phyloP scores from a whole-genome alignment of 305 asterid genomes.

The Fraxinus xanthoxyloides region DNA sequence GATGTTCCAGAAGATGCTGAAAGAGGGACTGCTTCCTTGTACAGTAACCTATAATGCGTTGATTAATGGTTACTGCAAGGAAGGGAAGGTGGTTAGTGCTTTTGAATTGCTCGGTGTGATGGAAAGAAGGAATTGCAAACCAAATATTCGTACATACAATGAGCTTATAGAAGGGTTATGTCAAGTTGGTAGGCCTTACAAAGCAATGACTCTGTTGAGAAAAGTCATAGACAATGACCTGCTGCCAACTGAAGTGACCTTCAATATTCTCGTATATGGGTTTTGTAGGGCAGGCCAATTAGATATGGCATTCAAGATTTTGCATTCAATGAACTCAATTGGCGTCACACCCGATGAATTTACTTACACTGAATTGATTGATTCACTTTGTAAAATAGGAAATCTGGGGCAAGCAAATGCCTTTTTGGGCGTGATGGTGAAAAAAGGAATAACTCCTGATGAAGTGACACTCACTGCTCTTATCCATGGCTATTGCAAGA shows the following conservation, averaged over 20 bases:
- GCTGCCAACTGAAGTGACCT: slow-evolving; percentile 38
- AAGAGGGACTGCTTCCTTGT: not conserved
- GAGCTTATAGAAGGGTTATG: slow-evolving; percentile 53
- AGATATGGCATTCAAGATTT: slow-evolving; percentile 34
- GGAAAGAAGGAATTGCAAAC: slow-evolving; percentile 41
- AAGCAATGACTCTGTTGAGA: slow-evolving; percentile 35
- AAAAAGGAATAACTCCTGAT: slow-evolving; percentile 35
- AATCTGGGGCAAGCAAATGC: slow-evolving; percentile 27
- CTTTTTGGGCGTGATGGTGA: slow-evolving; percentile 32
- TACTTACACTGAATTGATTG: slow-evolving; percentile 40
- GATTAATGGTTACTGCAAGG: not conserved
- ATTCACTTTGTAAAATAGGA: slow-evolving; percentile 35
- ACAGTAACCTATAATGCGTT: not conserved
- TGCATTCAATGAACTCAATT: slow-evolving; percentile 31
- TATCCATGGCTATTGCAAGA: slow-evolving; percentile 33
- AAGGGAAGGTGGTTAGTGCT: slow-evolving; percentile 22
- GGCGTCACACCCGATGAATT: slow-evolving; percentile 34
- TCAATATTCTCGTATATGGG: slow-evolving; percentile 36
- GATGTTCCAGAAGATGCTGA: slow-evolving; percentile 39
- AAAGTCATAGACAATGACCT: slow-evolving; percentile 32
- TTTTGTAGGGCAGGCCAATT: slow-evolving; percentile 36
- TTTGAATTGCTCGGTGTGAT: slow-evolving; percentile 47
- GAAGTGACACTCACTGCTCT: slow-evolving; percentile 43
- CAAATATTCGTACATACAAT: slow-evolving; percentile 45
- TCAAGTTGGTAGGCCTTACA: slow-evolving; percentile 32